phyloP scores from a whole-genome alignment of 495 filamentous ascomycete species.

The Neurospora africana region DNA sequence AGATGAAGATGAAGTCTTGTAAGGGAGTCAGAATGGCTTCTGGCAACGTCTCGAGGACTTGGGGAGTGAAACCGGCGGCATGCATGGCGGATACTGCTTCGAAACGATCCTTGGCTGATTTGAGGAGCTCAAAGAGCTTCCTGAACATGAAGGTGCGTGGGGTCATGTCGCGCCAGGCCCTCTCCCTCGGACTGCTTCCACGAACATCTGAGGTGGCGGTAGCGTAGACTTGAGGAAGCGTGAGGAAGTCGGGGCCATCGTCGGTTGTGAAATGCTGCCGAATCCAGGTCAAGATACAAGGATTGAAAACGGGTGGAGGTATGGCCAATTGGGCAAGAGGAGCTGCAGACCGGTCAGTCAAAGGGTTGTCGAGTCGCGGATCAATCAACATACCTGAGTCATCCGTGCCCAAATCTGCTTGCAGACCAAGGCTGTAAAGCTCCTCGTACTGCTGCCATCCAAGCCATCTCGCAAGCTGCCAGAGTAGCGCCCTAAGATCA shows the following conservation, averaged over 20 bases:
- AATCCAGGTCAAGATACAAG: constrained; percentile 52
- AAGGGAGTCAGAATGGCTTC: constrained; percentile 69
- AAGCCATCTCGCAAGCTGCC: constrained; percentile 77
- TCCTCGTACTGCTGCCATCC: constrained; percentile 65
- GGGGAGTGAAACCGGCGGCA: constrained; percentile 43
- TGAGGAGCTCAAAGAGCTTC: constrained; percentile 39
- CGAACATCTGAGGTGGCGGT: constrained; percentile 1
- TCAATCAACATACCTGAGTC: constrained; percentile 16
- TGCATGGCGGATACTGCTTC: constrained; percentile 53
- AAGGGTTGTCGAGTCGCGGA: background rate
- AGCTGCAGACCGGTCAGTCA: background rate
- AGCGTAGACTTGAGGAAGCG: constrained; percentile 43
- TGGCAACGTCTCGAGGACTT: constrained; percentile 68
- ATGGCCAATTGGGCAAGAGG: constrained; percentile 29
- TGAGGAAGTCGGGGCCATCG: constrained; percentile 41
- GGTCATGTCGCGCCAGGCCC: constrained; percentile 20
- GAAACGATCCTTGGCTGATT: constrained; percentile 26
- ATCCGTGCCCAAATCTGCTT: constrained; percentile 23
- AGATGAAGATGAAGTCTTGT: constrained; percentile 71
- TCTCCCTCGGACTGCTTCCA: constrained; percentile 2
- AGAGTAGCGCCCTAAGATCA: constrained; percentile 58
- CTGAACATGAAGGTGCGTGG: constrained; percentile 59
- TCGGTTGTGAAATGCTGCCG: constrained; percentile 50
- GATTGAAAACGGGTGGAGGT: constrained; percentile 48
- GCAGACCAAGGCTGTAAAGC: constrained; percentile 63